Base-by-base conservation (phyloP, 768 basidiomycete species). In the Rhodotorula toruloides region DNA sequence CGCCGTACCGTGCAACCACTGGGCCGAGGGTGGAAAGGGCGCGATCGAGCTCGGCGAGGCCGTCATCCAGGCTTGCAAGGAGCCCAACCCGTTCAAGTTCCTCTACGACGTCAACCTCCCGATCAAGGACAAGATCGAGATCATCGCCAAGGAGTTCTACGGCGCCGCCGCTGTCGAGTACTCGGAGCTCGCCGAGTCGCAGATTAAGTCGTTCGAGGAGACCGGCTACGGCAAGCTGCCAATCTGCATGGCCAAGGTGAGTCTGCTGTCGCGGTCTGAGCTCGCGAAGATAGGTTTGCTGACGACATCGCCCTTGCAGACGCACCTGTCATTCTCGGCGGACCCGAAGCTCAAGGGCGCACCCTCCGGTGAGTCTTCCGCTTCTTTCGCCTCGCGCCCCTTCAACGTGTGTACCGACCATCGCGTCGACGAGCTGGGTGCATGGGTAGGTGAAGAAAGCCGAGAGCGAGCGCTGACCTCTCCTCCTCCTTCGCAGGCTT, bases 241-340 rank as follows among this genome's bases (percentile, higher is more conserved):
- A 3, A 76, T 75, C 60, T 75, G 74, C 65, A 73, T 73, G 70
- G 57, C 67, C 37, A 71, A 73, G 36, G 52, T 53, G 34, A 29
- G n/a, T 12, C 46, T 34, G 12, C 9, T 21, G 31, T 34, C 71
- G 31, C 76, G 75, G 62, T 72, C 66, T n/a, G 71, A 70, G 54
- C 67, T 75, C 54, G 59, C 14, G 72, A 87, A 91, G 94, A 76
- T 94, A 91, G 79, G 90, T 93, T 90, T 91, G 91, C 54, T 94
- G 96, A 12, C 36, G 4, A 22, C 34, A 4, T 16, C 47, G 2
- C 27, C 3, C 47, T 5, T 29, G 27, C 36, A 53, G 83, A 98
- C 94, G 10, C 94, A 96, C 69, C 91, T 97, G 73, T 96, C 92
- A 27, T 92, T 99, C 81, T 94, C 91, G 32, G 91, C 94, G 76